phyloP scores from a whole-genome alignment of 768 basidiomycete species.

The Leccinum uliginosum region DNA sequence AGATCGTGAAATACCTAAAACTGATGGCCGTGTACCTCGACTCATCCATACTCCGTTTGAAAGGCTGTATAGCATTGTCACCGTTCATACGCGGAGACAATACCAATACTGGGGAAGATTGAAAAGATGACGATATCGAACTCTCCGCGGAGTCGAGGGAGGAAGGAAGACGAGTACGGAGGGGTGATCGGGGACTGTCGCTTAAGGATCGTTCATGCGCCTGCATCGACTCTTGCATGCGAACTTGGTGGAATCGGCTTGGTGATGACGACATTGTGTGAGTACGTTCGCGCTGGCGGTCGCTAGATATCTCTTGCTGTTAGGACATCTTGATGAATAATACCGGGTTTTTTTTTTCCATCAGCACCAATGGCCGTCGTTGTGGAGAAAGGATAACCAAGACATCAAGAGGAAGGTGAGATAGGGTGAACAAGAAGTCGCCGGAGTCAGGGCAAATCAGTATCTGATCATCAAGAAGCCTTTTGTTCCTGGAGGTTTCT shows the following conservation, averaged over 20 bases:
- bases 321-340: neutral
- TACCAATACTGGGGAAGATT: conserved; percentile 13
- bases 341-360: neutral
- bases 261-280: neutral
- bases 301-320: neutral
- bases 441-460: neutral
- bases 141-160: conserved; percentile 27
- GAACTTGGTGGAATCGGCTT: conserved; percentile 43
- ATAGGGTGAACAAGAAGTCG: neutral
- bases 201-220: conserved; percentile 13
- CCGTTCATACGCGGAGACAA: conserved; percentile 23
- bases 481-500: neutral
- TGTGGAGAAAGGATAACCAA: neutral
- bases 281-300: neutral
- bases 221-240: conserved; percentile 23
- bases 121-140: conserved; percentile 16
- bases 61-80: conserved; percentile 31
- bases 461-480: conserved; percentile 10
- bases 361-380: neutral
- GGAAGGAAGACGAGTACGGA: conserved; percentile 33
- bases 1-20: conserved; percentile 42
- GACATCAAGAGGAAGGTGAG: neutral
- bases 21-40: conserved; percentile 43
- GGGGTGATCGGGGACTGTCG: conserved; percentile 28
- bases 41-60: conserved; percentile 47